Percentiles rank a stretch among this genome's conserved stretches.
Evolutionary conservation across 2,329 filamentous ascomycete genomes (phyloP).

Genomic region (Apiospora sp.): DNA sequence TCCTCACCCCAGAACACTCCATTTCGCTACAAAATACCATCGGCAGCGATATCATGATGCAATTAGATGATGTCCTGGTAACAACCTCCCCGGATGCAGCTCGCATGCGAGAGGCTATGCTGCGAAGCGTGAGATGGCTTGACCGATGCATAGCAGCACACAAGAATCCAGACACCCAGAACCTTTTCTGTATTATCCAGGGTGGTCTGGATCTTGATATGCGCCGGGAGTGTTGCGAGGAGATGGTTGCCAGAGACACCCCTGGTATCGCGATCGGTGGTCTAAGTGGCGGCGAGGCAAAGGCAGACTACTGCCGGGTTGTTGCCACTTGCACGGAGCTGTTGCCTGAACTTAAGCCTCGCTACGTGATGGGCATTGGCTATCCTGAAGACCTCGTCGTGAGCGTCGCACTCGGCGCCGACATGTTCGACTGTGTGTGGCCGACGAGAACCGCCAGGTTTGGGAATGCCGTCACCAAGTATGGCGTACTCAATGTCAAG

Average conservation of each 20-base stretch:
- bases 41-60: constrained; percentile 99
- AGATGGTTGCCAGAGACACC: constrained; percentile 90
- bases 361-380: constrained; percentile 98
- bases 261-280: constrained; percentile 97
- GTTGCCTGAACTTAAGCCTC: constrained; percentile 89
- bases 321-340: constrained; percentile 85
- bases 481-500: constrained; percentile 85
- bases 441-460: constrained; percentile 95
- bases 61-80: constrained; percentile 96
- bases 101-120: constrained; percentile 94
- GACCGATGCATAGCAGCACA: constrained; percentile 94
- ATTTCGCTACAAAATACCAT: constrained; percentile 97
- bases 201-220: constrained; percentile 90
- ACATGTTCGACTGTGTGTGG: constrained; percentile 99
- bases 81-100: constrained; percentile 90
- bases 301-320: constrained; percentile 89
- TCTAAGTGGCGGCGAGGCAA: constrained; percentile 92
- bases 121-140: constrained; percentile 92
- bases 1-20: constrained; percentile 96
- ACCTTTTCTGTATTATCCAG: constrained; percentile 98
- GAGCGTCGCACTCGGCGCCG: constrained; percentile 89
- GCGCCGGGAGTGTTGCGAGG: constrained; percentile 80
- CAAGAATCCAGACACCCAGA: constrained; percentile 82
- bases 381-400: constrained; percentile 97
- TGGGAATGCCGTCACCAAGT: constrained; percentile 87